These are phyloP conservation scores for Diaporthe citriasiana DNA, from an alignment of 2,329 filamentous ascomycete species.

Conservation along the genomic window DNA sequence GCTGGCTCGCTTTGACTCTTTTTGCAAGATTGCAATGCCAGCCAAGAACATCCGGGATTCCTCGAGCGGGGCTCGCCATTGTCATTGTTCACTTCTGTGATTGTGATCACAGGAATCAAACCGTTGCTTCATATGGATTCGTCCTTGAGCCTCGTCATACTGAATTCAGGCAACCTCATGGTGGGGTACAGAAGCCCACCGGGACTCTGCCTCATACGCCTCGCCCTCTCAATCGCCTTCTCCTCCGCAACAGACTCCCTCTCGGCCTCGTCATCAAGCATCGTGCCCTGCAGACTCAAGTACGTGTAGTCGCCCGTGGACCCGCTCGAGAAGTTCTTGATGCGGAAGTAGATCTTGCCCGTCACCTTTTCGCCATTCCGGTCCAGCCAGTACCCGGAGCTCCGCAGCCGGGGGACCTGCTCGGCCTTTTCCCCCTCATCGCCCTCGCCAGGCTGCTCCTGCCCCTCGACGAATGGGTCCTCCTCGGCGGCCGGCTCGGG, in stretches of 20 bases:
- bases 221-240: constrained; percentile 55
- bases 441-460: constrained; percentile 49
- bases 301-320: constrained; percentile 83
- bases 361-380: constrained; percentile 77
- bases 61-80: not conserved
- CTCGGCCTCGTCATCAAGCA: constrained; percentile 80
- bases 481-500: constrained; percentile 44
- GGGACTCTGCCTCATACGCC: constrained; percentile 54
- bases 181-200: constrained; percentile 49
- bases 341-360: constrained; percentile 80
- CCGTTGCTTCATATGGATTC: constrained; percentile 19
- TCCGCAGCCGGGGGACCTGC: constrained; percentile 66
- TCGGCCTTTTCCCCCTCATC: constrained; percentile 63
- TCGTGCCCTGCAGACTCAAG: constrained; percentile 89
- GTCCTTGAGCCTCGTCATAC: constrained; percentile 62
- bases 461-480: constrained; percentile 46
- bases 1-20: not conserved
- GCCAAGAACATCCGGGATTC: too few species aligned
- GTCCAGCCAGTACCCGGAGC: constrained; percentile 82
- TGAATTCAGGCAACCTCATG: constrained; percentile 65
- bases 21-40: not conserved
- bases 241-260: constrained; percentile 69
- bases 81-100: not conserved
- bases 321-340: constrained; percentile 87
- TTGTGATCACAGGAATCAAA: not conserved